Evolutionary conservation across 2,329 filamentous ascomycete species (phyloP).

Genomic region (Aspergillus tamarii): DNA sequence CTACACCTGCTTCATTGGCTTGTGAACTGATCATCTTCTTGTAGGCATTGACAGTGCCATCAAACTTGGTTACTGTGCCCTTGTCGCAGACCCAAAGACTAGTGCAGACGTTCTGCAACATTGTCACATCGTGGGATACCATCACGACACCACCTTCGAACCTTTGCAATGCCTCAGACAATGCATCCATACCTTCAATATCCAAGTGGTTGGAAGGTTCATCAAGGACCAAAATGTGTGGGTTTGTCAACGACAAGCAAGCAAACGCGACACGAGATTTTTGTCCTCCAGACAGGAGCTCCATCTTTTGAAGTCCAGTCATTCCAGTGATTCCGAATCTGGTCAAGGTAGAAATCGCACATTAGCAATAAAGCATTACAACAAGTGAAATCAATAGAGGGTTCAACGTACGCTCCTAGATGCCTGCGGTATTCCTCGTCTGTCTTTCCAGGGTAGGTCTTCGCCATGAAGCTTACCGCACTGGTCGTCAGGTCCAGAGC

Average conservation of each 20-base stretch:
- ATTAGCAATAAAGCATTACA: slow-evolving; percentile 3
- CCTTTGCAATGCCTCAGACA: slow-evolving; percentile 77
- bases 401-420: slow-evolving; percentile 75
- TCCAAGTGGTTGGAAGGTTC: slow-evolving; percentile 98
- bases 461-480: slow-evolving; percentile 95
- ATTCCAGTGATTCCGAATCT: slow-evolving; percentile 80
- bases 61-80: slow-evolving; percentile 93
- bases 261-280: slow-evolving; percentile 98
- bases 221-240: slow-evolving; percentile 96
- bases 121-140: slow-evolving; percentile 98
- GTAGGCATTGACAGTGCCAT: slow-evolving; percentile 92
- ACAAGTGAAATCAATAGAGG: background rate
- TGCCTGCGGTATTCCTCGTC: slow-evolving; percentile 97
- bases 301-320: slow-evolving; percentile 96
- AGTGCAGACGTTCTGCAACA: slow-evolving; percentile 94
- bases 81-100: slow-evolving; percentile 96
- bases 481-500: slow-evolving; percentile 86
- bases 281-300: slow-evolving; percentile 88
- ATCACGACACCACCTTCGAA: slow-evolving; percentile 97
- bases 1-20: slow-evolving; percentile 85
- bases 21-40: slow-evolving; percentile 95
- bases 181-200: slow-evolving; percentile 98
- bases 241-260: slow-evolving; percentile 90
- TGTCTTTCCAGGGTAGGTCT: slow-evolving; percentile 82
- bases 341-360: slow-evolving; percentile 1